phyloP scores from a whole-genome alignment of 495 filamentous ascomycete genomes.

The Xylaria venustula region DNA sequence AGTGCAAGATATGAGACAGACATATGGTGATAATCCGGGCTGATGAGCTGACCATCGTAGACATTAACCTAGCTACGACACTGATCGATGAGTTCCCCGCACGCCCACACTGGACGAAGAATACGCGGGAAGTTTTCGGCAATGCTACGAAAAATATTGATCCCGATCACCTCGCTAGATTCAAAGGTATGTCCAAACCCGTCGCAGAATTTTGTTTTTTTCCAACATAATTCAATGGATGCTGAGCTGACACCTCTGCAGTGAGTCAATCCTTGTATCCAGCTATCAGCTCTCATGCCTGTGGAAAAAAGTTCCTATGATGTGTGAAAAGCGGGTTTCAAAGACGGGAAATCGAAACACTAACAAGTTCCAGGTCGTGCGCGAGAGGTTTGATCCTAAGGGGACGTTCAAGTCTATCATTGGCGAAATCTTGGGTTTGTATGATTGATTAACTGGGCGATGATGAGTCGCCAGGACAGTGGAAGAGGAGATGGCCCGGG shows the following conservation, averaged over 20 bases:
- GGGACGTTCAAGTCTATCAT: conserved; percentile 46
- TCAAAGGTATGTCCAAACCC: conserved; percentile 38
- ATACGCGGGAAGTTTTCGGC: conserved; percentile 45
- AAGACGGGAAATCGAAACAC: background rate
- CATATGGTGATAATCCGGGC: background rate
- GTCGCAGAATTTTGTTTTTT: background rate
- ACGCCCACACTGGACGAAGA: conserved; percentile 54
- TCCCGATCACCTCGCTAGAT: conserved; percentile 42
- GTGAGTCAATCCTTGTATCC: background rate
- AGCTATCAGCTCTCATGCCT: no score
- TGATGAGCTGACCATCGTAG: conserved; percentile 21
- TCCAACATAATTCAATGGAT: background rate
- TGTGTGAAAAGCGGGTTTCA: background rate
- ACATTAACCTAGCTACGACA: conserved; percentile 42
- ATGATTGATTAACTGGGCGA: conserved; percentile 19
- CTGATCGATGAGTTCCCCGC: conserved; percentile 49
- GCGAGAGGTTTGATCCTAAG: conserved; percentile 42
- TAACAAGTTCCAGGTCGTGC: conserved; percentile 2
- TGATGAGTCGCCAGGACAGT: background rate
- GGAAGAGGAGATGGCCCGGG: background rate
- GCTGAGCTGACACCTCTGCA: conserved; percentile 6
- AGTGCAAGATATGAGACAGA: background rate
- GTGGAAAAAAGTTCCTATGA: background rate
- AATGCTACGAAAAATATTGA: conserved; percentile 47
- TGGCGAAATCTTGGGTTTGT: conserved; percentile 47